Percentiles rank a stretch among this genome's conserved stretches.
These are phyloP conservation scores for Penicillium egyptiacum DNA, from an alignment of 495 filamentous ascomycete species.

Conservation along the genomic window DNA sequence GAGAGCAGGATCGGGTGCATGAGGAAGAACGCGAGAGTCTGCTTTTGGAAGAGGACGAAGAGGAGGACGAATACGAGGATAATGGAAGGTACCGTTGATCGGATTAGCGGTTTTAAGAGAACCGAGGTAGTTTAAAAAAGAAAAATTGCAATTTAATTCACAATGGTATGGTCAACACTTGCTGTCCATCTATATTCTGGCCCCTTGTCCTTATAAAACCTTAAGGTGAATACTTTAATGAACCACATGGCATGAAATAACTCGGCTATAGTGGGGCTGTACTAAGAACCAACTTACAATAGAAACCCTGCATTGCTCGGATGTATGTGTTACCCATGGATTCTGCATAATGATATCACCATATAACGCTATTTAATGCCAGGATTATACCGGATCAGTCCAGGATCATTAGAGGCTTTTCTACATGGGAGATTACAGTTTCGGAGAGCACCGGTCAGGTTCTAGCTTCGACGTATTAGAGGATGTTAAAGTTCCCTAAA, in stretches of 20 bases:
- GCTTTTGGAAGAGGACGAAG: slow-evolving; percentile 35
- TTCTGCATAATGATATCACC: no score
- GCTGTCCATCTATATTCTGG: background rate
- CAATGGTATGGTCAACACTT: background rate
- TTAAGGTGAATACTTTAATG: background rate
- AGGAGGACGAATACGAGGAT: slow-evolving; percentile 23
- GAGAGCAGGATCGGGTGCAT: slow-evolving; percentile 11
- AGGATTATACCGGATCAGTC: no score
- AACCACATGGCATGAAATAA: background rate
- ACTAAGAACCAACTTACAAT: no score
- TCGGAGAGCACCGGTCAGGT: background rate
- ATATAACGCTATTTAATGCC: no score
- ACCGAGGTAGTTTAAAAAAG: background rate
- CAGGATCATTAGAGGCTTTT: no score
- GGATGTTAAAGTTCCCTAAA: background rate
- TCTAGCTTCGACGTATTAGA: background rate
- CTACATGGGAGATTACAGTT: background rate
- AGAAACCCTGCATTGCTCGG: no score
- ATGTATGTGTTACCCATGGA: no score
- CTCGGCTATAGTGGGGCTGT: no score
- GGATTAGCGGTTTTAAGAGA: background rate
- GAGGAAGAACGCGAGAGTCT: slow-evolving; percentile 37
- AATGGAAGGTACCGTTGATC: background rate
- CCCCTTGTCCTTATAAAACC: background rate
- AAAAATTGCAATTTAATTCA: background rate